Evolutionary conservation across 83 land plant species (phyloP), one percentile per base, ranked within the genome.

Genomic region (Picea engelmannii): DNA sequence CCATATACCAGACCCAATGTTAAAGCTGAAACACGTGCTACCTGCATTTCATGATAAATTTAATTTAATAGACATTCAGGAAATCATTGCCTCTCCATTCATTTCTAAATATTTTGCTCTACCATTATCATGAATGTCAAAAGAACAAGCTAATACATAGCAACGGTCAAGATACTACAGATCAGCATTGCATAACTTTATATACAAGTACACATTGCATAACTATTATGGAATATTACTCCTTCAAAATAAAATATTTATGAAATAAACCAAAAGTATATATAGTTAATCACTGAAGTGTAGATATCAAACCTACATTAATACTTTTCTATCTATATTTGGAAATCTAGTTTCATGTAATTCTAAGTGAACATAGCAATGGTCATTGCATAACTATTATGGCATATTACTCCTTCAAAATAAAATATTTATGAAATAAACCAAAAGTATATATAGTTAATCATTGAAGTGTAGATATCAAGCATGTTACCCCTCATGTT

Each of bases 1-100:
- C 81, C 81, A 79, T 79, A 79, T 12, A 1, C 81, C 5, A 63
- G 6, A 31, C 81, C 81, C 49, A 79, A 55, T 20, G 81, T 58
- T 0, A 79, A 18, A 7, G 67, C 81, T 9, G 81, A 79, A 38
- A 62, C 81, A 58, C 81, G 81, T 17, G 81, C 81, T 38, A 79
- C 81, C 81, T 79, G 74, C 63, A 79, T 77, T 55, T 70, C 21
- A 40, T 20, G 49, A 70, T 38, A 70, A 70, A 38, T 7, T 40
- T 38, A 40, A 70, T 38, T 70, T 21, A 70, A 40, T 7, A 70
- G 9, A 69, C 20, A 40, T 3, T 70, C 17, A 9, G 5, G 9
- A 8, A 70, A 70, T 70, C n/a, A 20, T 6, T 40, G 20, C 7
- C 40, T 70, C 49, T 17, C 21, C 42, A 20, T 5, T 7, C 18